Conservation (phyloP, 129 eudicot species). For the Artemisia argyi region DNA sequence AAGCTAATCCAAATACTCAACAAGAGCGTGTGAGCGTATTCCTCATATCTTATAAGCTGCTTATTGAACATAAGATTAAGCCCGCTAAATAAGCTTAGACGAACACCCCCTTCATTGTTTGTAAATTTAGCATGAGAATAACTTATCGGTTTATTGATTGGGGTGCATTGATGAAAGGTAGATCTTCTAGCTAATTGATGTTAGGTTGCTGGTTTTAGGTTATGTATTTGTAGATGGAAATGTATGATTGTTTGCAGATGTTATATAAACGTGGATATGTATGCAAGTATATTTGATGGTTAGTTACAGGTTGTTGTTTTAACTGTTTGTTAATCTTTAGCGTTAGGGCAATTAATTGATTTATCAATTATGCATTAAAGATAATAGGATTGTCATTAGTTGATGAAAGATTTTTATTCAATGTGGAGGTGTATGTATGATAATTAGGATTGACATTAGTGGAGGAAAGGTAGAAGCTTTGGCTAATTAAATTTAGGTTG, state of each 20-base stretch:
- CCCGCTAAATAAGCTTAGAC: too few species aligned
- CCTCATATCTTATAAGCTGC: background rate
- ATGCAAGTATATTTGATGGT: conserved; percentile 6
- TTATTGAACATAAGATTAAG: background rate
- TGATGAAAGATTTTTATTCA: background rate
- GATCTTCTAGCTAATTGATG: background rate
- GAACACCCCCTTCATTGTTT: background rate
- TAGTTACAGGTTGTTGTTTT: background rate
- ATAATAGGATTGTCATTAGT: background rate
- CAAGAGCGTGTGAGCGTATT: too few species aligned
- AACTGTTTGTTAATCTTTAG: conserved; percentile 12
- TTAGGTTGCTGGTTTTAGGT: conserved; percentile 10
- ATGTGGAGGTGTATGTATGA: background rate
- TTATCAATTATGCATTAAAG: too few species aligned
- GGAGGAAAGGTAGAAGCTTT: conserved; percentile 7
- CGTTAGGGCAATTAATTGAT: too few species aligned
- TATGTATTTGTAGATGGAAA: background rate
- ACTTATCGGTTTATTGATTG: background rate
- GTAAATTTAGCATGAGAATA: background rate
- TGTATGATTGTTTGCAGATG: too few species aligned
- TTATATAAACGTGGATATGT: background rate
- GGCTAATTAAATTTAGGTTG: conserved; percentile 1
- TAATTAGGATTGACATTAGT: background rate
- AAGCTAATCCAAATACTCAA: too few species aligned
- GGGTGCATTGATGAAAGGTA: background rate